These are phyloP conservation scores for Myriosclerotinia duriaeana DNA, from an alignment of 2,329 filamentous ascomycete genomes.

Conservation along the genomic window DNA sequence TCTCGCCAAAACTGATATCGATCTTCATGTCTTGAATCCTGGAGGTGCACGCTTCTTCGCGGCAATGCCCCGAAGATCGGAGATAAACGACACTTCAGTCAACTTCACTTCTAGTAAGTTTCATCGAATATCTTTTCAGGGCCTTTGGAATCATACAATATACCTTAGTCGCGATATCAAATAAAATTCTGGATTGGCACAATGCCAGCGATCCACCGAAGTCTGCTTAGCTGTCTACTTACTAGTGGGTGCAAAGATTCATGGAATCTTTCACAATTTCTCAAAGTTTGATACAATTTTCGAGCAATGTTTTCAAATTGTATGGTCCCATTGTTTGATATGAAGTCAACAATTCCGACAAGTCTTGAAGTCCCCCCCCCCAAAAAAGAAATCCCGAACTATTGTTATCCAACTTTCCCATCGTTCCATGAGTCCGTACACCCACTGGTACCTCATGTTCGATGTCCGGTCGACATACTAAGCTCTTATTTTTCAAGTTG, in stretches of 20 bases:
- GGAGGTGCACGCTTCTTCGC: slow-evolving; percentile 1
- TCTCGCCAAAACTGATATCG: background rate
- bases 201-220: no score
- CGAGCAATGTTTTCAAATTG: background rate
- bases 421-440: background rate
- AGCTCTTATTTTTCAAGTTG: background rate
- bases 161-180: no score
- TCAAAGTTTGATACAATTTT: background rate
- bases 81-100: background rate
- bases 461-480: no score
- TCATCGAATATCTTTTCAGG: background rate
- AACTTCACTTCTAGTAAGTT: background rate
- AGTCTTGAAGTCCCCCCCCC: background rate
- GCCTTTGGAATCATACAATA: background rate
- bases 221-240: no score
- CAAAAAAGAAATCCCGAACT: no score
- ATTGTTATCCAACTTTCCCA: background rate
- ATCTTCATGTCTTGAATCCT: background rate
- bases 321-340: background rate
- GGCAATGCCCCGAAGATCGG: background rate
- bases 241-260: background rate
- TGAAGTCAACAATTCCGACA: background rate
- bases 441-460: background rate
- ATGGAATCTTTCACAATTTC: background rate
- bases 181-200: no score